Base-by-base conservation (phyloP, 2,329 filamentous ascomycete genomes). In the Emericellopsis atlantica region DNA sequence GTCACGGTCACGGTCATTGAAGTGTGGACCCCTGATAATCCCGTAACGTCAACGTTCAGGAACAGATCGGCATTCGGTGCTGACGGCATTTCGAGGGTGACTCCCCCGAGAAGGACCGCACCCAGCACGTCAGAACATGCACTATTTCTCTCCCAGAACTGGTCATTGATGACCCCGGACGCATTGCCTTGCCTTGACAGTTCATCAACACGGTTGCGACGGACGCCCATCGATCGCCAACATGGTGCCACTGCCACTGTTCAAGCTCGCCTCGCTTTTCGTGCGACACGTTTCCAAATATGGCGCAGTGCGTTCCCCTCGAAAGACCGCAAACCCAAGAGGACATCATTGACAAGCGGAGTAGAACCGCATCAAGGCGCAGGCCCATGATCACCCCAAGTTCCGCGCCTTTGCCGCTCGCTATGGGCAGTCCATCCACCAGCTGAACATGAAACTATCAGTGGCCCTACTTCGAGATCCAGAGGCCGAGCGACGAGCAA, bases 241-340 rank as follows among this genome's bases (percentile, higher is more conserved):
- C 41, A 81, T 82, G 78, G 77, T 81, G 36, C 69, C 76, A 42
- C 64, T 82, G 32, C 78, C 78, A 16, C 64, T 82, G 15, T 82
- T 82, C 61, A 82, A 82, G 62, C 73, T 81, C 48, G 77, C 70
- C 18, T 59, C 76, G 42, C 66, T 81, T 37, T 77, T 81, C 48
- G 65, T 81, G 52, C 70, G 75, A 49, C 77, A 81, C 54, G 60
- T 81, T 40, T 81, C 77, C 42, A 81, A 81, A 60, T 81, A 81
- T 66, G 77, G 77, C 53, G 77, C 78, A 42, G 77, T 81, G 71
- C 49, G 75, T 61, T n/a, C 12, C 2, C 26, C 12, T 12, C 12
- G 26, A 9, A 9, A 29, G 6, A 29, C 16, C 21, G 21, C 26
- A 18, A 10, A 32, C 16, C 21, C 24, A n/a, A 39, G 23, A 37